A percentile compares a stretch with the other conserved stretches of the same genome.
phyloP scores from a whole-genome alignment of 345 rosid species.

The Eutrema yunnanense region DNA sequence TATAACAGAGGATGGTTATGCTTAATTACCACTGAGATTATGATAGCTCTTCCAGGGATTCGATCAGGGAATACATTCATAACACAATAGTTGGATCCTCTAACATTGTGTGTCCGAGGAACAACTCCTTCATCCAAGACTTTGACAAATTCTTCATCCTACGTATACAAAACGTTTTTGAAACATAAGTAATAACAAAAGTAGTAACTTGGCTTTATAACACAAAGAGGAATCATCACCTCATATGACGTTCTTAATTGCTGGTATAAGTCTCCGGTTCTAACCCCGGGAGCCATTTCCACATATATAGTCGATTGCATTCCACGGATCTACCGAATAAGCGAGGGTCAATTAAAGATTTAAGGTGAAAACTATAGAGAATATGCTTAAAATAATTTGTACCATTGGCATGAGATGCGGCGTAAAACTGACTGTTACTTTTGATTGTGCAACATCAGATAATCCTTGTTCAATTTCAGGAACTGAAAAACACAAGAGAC shows the following conservation, averaged over 20 bases:
- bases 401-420: conserved; percentile 99
- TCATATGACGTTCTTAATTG: conserved; percentile 48
- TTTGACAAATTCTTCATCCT: conserved; percentile 83
- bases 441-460: conserved; percentile 60
- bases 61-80: too few relatives aligned
- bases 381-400: background rate
- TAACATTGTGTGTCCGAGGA: conserved; percentile 74
- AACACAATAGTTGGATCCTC: too few relatives aligned
- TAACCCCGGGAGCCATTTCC: conserved; percentile 70
- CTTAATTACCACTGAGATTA: conserved; percentile 30
- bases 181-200: background rate
- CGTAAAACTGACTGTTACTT: conserved; percentile 88
- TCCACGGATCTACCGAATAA: conserved; percentile 66
- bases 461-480: conserved; percentile 98
- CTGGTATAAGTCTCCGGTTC: conserved; percentile 51
- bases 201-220: background rate
- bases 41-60: too few relatives aligned
- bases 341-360: background rate
- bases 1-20: background rate
- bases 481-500: conserved; percentile 42
- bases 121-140: conserved; percentile 69
- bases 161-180: conserved; percentile 9
- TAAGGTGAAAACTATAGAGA: conserved; percentile 17
- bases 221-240: conserved; percentile 38
- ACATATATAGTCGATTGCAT: conserved; percentile 95